Evolutionary conservation across 208 protist genomes (phyloP), one percentile per base, ranked within the genome.

Genomic region (Leishmania braziliensis): DNA sequence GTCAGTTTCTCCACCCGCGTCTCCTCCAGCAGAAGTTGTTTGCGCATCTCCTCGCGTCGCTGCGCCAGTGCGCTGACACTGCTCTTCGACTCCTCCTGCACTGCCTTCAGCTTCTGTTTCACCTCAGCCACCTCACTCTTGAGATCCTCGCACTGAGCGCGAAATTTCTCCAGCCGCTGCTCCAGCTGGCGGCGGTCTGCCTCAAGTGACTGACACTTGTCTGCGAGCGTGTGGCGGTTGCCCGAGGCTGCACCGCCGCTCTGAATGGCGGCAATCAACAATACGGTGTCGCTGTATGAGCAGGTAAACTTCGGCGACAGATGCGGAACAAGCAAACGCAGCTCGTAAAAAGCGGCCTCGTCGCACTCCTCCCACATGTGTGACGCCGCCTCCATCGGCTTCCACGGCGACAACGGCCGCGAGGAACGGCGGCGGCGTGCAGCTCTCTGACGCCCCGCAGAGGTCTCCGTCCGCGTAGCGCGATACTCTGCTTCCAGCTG

Each of bases 1-100:
- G 91, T 87, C 46, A 96, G 78, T 77, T 94, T 95, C 73, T 96
- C 84, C 6, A 87, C 88, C 12, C 91, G 79, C 46, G 86, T 88
- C 79, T 98, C 93, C 79, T 96, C 93, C 71, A 92, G 66, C n/a
- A 96, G 79, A 53, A 98, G 85, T 69, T 96, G 95, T 68, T 90
- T 92, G 3, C 93, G 85, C 72, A 92, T 84, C 85, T 98, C 90
- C 80, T 98, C 95, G 0, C 86, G 70, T 16, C 85, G 75, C 81
- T 96, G 89, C 8, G 92, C 90, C 16, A 96, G 77, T n/a, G 92
- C 46, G 56, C 76, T 63, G 10, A 86, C 78, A n/a, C 84, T 89
- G n/a, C 79, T 83, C n/a, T 81, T 76, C 58, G 88, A 79, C 58
- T 94, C 84, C 56, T 89, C 70, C 70, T 91, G 86, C 36, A 88